phyloP scores from a whole-genome alignment of 805 yeast genomes.

The Pichia thaimueangensis region DNA sequence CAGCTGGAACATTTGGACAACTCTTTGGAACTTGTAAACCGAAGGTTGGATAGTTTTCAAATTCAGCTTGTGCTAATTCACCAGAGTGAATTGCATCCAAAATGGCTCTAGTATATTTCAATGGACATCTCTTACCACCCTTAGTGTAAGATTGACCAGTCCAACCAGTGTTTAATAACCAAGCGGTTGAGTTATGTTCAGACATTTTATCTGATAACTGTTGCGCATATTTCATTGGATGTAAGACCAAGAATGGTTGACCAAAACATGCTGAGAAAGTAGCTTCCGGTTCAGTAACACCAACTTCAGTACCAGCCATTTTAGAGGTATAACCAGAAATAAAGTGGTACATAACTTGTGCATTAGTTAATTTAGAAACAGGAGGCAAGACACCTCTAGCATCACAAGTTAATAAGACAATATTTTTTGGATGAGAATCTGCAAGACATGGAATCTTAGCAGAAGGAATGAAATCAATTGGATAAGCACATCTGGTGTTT shows the following conservation, averaged over 20 bases:
- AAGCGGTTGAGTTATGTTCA: slow-evolving; percentile 83
- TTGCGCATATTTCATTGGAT: slow-evolving; percentile 96
- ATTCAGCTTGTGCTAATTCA: slow-evolving; percentile 69
- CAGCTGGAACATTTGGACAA: slow-evolving; percentile 76
- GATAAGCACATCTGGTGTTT: slow-evolving; percentile 98
- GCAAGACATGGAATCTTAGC: slow-evolving; percentile 95
- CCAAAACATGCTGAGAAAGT: slow-evolving; percentile 98
- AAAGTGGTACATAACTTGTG: slow-evolving; percentile 98
- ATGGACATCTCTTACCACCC: slow-evolving; percentile 97
- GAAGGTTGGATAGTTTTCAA: slow-evolving; percentile 79
- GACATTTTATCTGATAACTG: slow-evolving; percentile 92
- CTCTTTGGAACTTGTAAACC: slow-evolving; percentile 81
- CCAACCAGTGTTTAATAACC: slow-evolving; percentile 99
- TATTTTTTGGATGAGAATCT: slow-evolving; percentile 85
- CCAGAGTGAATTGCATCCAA: slow-evolving; percentile 94
- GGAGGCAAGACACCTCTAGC: slow-evolving; percentile 98
- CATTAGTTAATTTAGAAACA: slow-evolving; percentile 84
- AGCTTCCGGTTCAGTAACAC: slow-evolving; percentile 97
- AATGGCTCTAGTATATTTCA: slow-evolving; percentile 95
- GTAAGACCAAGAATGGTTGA: slow-evolving; percentile 96
- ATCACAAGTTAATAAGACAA: slow-evolving; percentile 89
- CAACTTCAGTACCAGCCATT: slow-evolving; percentile 99
- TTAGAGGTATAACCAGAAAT: slow-evolving; percentile 97
- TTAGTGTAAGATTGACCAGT: slow-evolving; percentile 85
- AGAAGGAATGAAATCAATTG: slow-evolving; percentile 92